Percentiles rank a stretch among this genome's conserved stretches.
Evolutionary conservation across 2,329 filamentous ascomycete species (phyloP).

Genomic region (Exserohilum rostratum): DNA sequence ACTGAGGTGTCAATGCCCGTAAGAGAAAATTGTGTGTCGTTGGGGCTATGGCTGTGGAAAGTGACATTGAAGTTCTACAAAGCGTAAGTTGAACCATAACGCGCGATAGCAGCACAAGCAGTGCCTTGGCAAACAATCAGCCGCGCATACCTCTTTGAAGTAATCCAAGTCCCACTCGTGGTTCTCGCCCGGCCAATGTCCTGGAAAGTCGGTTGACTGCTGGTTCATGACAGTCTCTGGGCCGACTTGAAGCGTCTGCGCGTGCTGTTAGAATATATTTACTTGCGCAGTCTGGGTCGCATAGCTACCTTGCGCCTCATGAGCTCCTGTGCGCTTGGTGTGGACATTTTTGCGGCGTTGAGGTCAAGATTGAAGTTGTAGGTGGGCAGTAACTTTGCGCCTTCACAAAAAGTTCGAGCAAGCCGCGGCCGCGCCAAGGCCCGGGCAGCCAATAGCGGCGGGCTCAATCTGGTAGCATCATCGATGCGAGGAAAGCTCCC

Average conservation of each 20-base stretch:
- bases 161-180: slow-evolving; percentile 76
- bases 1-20: slow-evolving; percentile 90
- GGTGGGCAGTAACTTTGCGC: slow-evolving; percentile 22
- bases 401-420: slow-evolving; percentile 35
- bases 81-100: not conserved
- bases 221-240: slow-evolving; percentile 89
- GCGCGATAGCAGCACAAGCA: not conserved
- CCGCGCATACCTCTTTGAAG: slow-evolving; percentile 64
- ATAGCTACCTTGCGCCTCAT: slow-evolving; percentile 65
- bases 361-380: slow-evolving; percentile 18
- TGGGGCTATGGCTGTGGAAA: slow-evolving; percentile 81
- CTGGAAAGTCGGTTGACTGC: slow-evolving; percentile 88
- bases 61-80: slow-evolving; percentile 71
- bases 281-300: slow-evolving; percentile 15
- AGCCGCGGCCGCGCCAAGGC: slow-evolving; percentile 29
- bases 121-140: not conserved
- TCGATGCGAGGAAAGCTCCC: slow-evolving; percentile 34
- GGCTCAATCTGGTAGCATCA: slow-evolving; percentile 39
- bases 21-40: slow-evolving; percentile 86
- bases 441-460: slow-evolving; percentile 36
- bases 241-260: slow-evolving; percentile 82
- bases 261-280: slow-evolving; percentile 15
- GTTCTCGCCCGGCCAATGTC: slow-evolving; percentile 88
- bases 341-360: slow-evolving; percentile 50
- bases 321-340: slow-evolving; percentile 58